Percentiles rank a stretch among this genome's conserved stretches.
Conservation (phyloP, 371 early-diverging fungal genomes). For the Synchytrium microbalum region DNA sequence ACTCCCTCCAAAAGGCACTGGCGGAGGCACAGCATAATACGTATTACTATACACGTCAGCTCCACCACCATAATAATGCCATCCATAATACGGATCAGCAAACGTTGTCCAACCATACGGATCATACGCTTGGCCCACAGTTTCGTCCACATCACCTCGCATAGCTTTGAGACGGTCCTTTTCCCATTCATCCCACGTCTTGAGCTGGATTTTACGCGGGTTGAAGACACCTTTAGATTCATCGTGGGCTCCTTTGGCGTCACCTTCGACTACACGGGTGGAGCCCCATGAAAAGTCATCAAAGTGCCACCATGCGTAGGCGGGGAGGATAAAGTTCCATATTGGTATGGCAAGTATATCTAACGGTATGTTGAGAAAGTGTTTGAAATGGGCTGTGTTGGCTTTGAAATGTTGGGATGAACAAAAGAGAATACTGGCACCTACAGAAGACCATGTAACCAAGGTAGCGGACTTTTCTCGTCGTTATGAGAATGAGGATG, state of each 20-base stretch:
- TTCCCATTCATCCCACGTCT: conserved; percentile 85
- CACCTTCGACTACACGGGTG: conserved; percentile 25
- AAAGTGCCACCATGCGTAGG: conserved; percentile 80
- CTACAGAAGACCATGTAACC: conserved; percentile 82
- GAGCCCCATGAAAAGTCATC: conserved; percentile 94
- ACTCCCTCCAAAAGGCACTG: too few species aligned
- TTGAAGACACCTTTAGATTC: conserved; percentile 66
- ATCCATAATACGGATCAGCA: too few species aligned
- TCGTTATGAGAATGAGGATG: conserved; percentile 72
- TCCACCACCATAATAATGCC: too few species aligned
- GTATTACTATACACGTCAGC: too few species aligned
- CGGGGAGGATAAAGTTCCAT: conserved; percentile 93
- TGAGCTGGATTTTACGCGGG: conserved; percentile 73
- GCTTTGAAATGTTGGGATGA: conserved; percentile 52
- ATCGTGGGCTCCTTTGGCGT: conserved; percentile 14
- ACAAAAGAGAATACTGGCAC: conserved; percentile 7
- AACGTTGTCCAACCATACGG: too few species aligned
- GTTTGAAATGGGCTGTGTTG: conserved; percentile 61
- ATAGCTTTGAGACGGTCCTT: too few species aligned
- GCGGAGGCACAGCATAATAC: too few species aligned
- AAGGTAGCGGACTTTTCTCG: conserved; percentile 67
- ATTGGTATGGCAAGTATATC: conserved; percentile 89
- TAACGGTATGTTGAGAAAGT: conserved; percentile 66
- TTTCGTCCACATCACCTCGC: too few species aligned
- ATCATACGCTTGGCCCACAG: too few species aligned